phyloP scores from a whole-genome alignment of 2,329 filamentous ascomycete species.

The Penicillium psychrosexuale region DNA sequence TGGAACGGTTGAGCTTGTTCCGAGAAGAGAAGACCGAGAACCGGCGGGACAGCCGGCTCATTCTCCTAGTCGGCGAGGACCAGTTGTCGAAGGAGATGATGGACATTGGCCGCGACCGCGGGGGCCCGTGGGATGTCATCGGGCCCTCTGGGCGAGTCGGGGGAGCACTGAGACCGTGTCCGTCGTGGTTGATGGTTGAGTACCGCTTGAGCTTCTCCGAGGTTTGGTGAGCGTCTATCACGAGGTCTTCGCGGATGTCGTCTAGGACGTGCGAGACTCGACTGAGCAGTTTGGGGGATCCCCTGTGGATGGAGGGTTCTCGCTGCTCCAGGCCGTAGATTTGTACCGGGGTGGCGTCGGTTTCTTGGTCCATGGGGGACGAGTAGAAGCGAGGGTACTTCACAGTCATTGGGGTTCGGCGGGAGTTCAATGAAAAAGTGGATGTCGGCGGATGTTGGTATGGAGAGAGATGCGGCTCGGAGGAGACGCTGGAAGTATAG shows the following conservation, averaged over 20 bases:
- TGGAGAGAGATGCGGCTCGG: conserved; percentile 26
- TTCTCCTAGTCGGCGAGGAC: conserved; percentile 17
- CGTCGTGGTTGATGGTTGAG: conserved; percentile 24
- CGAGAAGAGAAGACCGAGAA: conserved; percentile 26
- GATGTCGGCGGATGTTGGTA: conserved; percentile 27
- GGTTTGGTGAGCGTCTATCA: conserved; percentile 19
- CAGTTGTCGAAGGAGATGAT: conserved; percentile 25
- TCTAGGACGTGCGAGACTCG: conserved; percentile 37
- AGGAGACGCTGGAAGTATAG: conserved; percentile 29
- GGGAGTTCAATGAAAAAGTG: conserved; percentile 21
- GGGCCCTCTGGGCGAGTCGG: conserved; percentile 15
- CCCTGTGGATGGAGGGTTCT: conserved; percentile 31
- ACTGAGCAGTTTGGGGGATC: conserved; percentile 26
- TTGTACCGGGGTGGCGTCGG: conserved; percentile 32
- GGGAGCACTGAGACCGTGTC: not conserved
- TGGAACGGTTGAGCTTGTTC: conserved; percentile 9
- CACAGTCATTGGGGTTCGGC: conserved; percentile 14
- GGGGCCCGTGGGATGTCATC: conserved; percentile 13
- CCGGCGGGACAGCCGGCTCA: conserved; percentile 27
- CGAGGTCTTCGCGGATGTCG: conserved; percentile 36
- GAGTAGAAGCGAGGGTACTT: conserved; percentile 36
- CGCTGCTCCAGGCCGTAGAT: conserved; percentile 36
- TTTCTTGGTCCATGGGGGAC: conserved; percentile 30
- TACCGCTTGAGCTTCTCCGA: conserved; percentile 30
- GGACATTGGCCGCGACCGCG: conserved; percentile 26